Percentiles rank a stretch among this genome's conserved stretches.
Evolutionary conservation across 208 protist species (phyloP).

Genomic region (Angomonas ambiguus): DNA sequence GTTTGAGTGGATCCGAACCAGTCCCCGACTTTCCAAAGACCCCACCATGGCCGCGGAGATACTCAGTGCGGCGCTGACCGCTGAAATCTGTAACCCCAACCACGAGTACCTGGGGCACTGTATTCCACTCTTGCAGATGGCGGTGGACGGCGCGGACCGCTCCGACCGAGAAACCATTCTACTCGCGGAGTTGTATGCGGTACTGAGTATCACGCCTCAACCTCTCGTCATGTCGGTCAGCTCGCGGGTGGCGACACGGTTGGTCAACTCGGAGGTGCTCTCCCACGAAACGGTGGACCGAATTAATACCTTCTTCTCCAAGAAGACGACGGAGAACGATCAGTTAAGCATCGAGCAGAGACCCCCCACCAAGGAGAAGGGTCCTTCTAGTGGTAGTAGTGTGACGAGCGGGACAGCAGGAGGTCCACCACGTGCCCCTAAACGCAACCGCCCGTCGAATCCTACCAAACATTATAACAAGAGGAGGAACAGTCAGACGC

Average conservation of each 20-base stretch:
- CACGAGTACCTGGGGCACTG: constrained; percentile 41
- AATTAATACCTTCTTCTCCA: constrained; percentile 18
- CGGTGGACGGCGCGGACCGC: constrained; percentile 47
- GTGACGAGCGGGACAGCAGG: background rate
- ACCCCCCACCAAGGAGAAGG: constrained; percentile 7
- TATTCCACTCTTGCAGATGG: constrained; percentile 55
- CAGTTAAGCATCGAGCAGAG: background rate
- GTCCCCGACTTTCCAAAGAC: constrained; percentile 29
- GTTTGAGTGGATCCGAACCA: constrained; percentile 47
- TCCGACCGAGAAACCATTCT: constrained; percentile 38
- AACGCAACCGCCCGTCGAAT: no score
- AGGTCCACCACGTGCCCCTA: no score
- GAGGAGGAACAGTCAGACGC: background rate
- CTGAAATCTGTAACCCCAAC: constrained; percentile 43
- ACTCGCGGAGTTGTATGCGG: constrained; percentile 52
- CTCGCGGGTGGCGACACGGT: constrained; percentile 35
- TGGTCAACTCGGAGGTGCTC: constrained; percentile 35
- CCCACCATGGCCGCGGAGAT: constrained; percentile 56
- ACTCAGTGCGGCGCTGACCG: constrained; percentile 56
- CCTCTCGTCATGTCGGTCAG: constrained; percentile 20
- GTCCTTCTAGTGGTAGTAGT: background rate
- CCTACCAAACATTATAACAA: no score
- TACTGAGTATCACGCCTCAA: constrained; percentile 21
- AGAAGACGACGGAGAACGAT: background rate
- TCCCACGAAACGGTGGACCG: constrained; percentile 49